phyloP scores from a whole-genome alignment of 257 asterid species.

The Solanum microdontum region DNA sequence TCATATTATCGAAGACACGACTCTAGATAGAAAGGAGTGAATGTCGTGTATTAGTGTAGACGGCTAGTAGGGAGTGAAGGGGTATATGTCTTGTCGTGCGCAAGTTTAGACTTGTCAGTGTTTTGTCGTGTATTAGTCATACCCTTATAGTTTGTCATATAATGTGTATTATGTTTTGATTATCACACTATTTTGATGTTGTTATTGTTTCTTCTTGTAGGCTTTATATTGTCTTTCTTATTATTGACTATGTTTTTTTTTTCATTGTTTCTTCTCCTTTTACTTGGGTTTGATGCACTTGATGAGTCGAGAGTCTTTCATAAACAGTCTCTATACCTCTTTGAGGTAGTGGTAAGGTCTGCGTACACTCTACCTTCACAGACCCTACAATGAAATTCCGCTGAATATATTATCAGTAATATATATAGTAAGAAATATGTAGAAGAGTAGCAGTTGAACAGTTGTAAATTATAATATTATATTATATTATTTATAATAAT shows the following conservation, averaged over 20 bases:
- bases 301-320: background rate
- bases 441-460: conserved; percentile 2
- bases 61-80: background rate
- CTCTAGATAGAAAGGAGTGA: too few species aligned
- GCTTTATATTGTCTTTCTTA: background rate
- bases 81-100: background rate
- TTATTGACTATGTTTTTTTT: too few species aligned
- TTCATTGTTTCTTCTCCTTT: background rate
- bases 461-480: background rate
- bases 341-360: fast-evolving
- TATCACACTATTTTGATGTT: too few species aligned
- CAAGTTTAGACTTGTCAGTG: background rate
- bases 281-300: background rate
- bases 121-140: background rate
- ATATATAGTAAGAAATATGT: background rate
- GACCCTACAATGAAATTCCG: background rate
- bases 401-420: background rate
- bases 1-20: too few species aligned
- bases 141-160: background rate
- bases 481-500: background rate
- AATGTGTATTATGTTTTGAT: too few species aligned
- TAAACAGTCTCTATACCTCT: too few species aligned
- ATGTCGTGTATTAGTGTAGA: background rate
- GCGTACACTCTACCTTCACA: too few species aligned
- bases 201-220: too few species aligned